phyloP scores from a whole-genome alignment of 768 basidiomycete genomes.

The Roridomyces roridus region DNA sequence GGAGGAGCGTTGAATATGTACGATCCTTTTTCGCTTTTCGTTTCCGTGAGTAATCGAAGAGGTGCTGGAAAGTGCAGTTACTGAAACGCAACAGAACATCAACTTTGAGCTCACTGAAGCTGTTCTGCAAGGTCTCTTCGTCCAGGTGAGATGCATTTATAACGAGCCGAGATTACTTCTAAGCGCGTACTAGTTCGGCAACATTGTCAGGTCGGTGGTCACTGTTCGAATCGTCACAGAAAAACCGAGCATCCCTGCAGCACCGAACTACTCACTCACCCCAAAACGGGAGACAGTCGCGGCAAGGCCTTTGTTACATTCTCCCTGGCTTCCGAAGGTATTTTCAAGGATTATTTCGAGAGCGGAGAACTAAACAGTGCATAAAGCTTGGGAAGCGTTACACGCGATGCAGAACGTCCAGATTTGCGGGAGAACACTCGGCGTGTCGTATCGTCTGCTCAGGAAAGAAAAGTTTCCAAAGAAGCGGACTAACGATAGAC shows the following conservation, averaged over 20 bases:
- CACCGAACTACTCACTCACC: slow-evolving; percentile 5
- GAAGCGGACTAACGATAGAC: background rate
- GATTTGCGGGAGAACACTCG: slow-evolving; percentile 1
- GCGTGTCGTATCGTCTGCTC: slow-evolving; percentile 3
- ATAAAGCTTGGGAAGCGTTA: slow-evolving; percentile 9
- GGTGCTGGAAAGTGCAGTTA: background rate
- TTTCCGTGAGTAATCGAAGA: slow-evolving; percentile 11
- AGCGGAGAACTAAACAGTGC: background rate
- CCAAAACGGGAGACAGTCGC: slow-evolving; percentile 10
- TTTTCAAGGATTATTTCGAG: too few species aligned
- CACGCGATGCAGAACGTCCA: slow-evolving; percentile 10
- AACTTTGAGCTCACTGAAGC: background rate
- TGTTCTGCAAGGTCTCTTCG: slow-evolving; percentile 12
- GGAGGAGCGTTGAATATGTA: slow-evolving; percentile 1
- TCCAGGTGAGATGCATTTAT: background rate
- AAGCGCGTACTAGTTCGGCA: slow-evolving; percentile 3
- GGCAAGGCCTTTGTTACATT: slow-evolving; percentile 14
- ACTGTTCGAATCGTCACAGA: background rate
- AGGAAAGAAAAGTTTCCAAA: background rate
- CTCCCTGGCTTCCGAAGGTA: slow-evolving; percentile 14
- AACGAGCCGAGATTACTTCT: background rate
- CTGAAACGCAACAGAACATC: slow-evolving; percentile 5
- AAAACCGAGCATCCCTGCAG: background rate
- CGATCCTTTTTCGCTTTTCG: slow-evolving; percentile 22
- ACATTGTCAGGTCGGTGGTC: slow-evolving; percentile 2